phyloP scores from a whole-genome alignment of 345 rosid genomes.

The Eucalyptus fibrosa region DNA sequence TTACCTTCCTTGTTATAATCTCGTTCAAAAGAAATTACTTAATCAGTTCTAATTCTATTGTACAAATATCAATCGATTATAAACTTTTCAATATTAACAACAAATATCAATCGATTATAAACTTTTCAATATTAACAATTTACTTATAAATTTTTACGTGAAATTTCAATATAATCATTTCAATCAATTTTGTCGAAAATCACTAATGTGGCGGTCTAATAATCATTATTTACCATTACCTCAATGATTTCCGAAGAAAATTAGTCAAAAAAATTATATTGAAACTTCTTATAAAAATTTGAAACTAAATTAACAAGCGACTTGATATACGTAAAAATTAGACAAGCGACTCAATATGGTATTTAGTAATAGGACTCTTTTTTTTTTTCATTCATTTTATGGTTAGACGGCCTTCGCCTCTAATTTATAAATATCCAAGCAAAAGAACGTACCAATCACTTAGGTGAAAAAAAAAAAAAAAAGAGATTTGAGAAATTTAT shows the following conservation, averaged over 20 bases:
- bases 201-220: accelerated
- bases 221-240: too few relatives aligned
- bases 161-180: not conserved
- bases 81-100: too few relatives aligned
- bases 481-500: not conserved
- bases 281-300: not conserved
- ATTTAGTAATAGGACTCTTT: not conserved
- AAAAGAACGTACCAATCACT: not conserved
- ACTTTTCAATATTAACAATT: not conserved
- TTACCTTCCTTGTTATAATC: not conserved
- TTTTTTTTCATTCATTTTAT: not conserved
- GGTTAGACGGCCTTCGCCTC: not conserved
- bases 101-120: too few relatives aligned
- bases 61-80: not conserved
- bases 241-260: not conserved
- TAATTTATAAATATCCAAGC: not conserved
- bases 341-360: not conserved
- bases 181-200: not conserved
- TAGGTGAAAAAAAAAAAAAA: not conserved
- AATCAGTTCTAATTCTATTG: not conserved
- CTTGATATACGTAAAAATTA: not conserved
- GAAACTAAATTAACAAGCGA: not conserved
- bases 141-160: not conserved
- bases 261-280: not conserved
- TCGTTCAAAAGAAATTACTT: not conserved